These are phyloP conservation scores for Dissophora ornata DNA, from an alignment of 192 early-diverging fungal species.

Conservation along the genomic window DNA sequence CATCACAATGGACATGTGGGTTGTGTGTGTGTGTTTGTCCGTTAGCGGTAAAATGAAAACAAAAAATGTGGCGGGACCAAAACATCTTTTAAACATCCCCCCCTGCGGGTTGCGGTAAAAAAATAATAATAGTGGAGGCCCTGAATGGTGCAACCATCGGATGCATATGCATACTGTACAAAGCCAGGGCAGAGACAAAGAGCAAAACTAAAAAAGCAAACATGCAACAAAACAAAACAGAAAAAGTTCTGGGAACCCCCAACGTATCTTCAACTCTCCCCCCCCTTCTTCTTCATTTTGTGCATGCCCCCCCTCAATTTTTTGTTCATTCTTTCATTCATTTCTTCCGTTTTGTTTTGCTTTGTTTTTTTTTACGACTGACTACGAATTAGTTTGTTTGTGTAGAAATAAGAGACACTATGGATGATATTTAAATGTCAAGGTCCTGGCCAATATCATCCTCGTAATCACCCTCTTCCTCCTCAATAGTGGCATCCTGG, in stretches of 20 bases:
- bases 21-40: no score
- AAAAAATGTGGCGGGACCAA: no score
- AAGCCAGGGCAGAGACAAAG: no score
- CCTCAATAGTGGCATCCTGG: conserved; percentile 82
- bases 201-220: no score
- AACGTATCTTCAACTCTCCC: no score
- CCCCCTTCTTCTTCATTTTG: not conserved
- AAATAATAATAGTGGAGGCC: not conserved
- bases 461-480: conserved; percentile 69
- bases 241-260: not conserved
- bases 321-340: not conserved
- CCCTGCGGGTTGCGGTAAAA: no score
- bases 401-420: not conserved
- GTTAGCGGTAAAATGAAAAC: no score
- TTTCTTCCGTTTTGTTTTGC: conserved; percentile 4
- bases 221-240: not conserved
- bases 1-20: no score
- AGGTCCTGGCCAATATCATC: conserved; percentile 59
- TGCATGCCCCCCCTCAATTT: not conserved
- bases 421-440: conserved; percentile 36
- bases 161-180: not conserved
- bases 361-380: conserved; percentile 3
- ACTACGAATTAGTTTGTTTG: not conserved
- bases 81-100: no score
- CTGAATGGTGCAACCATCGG: not conserved